Base-by-base conservation (phyloP, 768 basidiomycete species). In the Auriscalpium orientale region DNA sequence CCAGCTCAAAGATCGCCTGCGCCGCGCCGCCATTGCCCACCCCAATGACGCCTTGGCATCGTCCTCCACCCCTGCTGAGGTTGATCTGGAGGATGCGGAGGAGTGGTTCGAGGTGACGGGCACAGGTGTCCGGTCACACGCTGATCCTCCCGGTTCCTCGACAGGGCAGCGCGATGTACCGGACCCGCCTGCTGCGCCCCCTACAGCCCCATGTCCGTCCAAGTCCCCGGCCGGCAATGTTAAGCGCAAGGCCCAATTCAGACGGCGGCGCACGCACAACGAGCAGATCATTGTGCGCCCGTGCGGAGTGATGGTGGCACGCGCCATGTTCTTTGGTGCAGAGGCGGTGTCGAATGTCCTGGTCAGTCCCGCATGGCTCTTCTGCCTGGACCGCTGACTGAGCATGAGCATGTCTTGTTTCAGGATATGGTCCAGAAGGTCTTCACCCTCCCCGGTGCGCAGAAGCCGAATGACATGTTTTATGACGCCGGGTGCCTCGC, bases 241-340 rank as follows among this genome's bases (percentile, higher is more conserved):
- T 3, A 48, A 50, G 34, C 28, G 56, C 20, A 46, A 48, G 9
- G 54, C 49, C 10, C 36, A 51, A 28, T 58, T 48, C 34, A 40
- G 46, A 16, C 49, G 62, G n/a, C 54, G 46, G 44, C 48, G 43
- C 10, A 65, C 59, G 11, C 59, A 65, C 44, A 63, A 63, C 43
- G 62, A 65, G 43, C 56, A 63, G 33, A 37, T 65, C 12, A 50
- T 57, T 46, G 64, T 65, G 12, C 21, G 40, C 8, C 53, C 51
- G 8, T 62, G 62, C 34, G 62, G 62, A 2, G 48, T 65, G 20
- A 58, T 64, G 20, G 34, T 64, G 12, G 50, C 48, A 15, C 34
- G 64, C 2, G 59, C 54, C 3, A 60, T 58, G 4, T 60, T 62
- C 37, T 62, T 49, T 43, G 44, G 44, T 18, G 34, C 58, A 5